Evolutionary conservation across 2,329 filamentous ascomycete species (phyloP), one percentile per base, ranked within the genome.

Genomic region (Alternaria panax): DNA sequence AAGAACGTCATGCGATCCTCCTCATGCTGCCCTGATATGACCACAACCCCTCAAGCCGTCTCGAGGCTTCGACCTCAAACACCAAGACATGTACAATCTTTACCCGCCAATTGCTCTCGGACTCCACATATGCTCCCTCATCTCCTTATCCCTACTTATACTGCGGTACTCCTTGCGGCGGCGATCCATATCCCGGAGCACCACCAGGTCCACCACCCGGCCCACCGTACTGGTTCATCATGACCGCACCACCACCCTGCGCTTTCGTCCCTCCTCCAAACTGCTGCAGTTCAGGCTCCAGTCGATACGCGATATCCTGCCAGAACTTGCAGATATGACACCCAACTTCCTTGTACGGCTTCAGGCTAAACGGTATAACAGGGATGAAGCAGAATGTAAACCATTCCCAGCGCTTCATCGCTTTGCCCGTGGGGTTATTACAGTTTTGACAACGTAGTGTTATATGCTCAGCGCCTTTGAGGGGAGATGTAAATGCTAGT

Each of bases 341-440:
- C 59, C 84, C 81, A 56, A 94, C 84, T 70, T 92, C 90, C 68
- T 88, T 77, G 68, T 77, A 79, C 0, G 82, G 81, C 60, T 83
- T 83, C 5, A 83, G 67, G 25, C 86, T 88, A 71, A 93, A 88
- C 0, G 91, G 91, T 25, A 93, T 83, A 45, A 93, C 77, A 48
- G 91, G 91, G 53, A 92, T 79, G 78, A 91, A 92, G 82, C 90
- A 93, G 72, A 93, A 88, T 5, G 91, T 93, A 72, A 93, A 93
- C 88, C 90, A 92, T 41, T 82, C 75, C 64, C 63, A 66, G 40
- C 63, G 65, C 53, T 67, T 67, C 59, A 61, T 60, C 1, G 66
- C 54, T 28, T 69, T 24, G n/a, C 77, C 81, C 24, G 66, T 72
- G 59, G 78, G 78, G 71, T 85, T 85, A 41, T 82, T 81, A 71